Conservation (phyloP, 495 filamentous ascomycete genomes). For the Evernia prunastri region DNA sequence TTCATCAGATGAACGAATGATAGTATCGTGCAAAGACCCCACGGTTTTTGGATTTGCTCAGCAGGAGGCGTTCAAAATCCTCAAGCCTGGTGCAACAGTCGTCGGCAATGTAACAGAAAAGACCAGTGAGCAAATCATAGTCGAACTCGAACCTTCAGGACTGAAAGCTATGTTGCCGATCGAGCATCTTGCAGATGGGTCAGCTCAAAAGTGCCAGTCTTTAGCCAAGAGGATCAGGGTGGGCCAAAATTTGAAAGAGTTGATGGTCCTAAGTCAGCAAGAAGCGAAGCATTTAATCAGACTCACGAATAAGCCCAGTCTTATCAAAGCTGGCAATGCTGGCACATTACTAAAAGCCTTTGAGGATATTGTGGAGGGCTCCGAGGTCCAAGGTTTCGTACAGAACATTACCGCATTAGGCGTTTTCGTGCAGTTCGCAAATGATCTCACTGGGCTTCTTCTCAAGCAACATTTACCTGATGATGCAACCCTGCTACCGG, state of each 20-base stretch:
- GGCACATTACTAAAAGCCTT: constrained; percentile 57
- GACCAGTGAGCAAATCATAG: constrained; percentile 65
- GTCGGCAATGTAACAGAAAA: constrained; percentile 78
- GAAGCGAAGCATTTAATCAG: constrained; percentile 63
- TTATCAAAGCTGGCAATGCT: constrained; percentile 67
- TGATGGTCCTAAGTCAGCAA: constrained; percentile 76
- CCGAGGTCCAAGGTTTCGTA: constrained; percentile 72
- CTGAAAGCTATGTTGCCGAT: constrained; percentile 69
- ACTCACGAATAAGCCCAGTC: constrained; percentile 70
- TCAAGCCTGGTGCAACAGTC: constrained; percentile 64
- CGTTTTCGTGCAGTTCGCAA: constrained; percentile 76
- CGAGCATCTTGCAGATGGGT: constrained; percentile 77
- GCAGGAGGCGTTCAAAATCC: constrained; percentile 62
- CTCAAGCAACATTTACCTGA: constrained; percentile 65
- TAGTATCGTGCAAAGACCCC: constrained; percentile 89
- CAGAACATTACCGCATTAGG: constrained; percentile 71
- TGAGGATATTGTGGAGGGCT: constrained; percentile 61
- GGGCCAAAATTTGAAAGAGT: constrained; percentile 71
- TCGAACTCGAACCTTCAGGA: constrained; percentile 64
- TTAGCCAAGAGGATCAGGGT: constrained; percentile 71
- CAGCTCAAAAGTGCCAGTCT: constrained; percentile 62
- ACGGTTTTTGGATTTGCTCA: constrained; percentile 66
- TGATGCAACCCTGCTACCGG: constrained; percentile 56
- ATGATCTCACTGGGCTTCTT: constrained; percentile 67
- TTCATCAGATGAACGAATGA: constrained; percentile 58